Base-by-base conservation (phyloP, 1,284 basidiomycete species). In the Sporisorium sorghi region DNA sequence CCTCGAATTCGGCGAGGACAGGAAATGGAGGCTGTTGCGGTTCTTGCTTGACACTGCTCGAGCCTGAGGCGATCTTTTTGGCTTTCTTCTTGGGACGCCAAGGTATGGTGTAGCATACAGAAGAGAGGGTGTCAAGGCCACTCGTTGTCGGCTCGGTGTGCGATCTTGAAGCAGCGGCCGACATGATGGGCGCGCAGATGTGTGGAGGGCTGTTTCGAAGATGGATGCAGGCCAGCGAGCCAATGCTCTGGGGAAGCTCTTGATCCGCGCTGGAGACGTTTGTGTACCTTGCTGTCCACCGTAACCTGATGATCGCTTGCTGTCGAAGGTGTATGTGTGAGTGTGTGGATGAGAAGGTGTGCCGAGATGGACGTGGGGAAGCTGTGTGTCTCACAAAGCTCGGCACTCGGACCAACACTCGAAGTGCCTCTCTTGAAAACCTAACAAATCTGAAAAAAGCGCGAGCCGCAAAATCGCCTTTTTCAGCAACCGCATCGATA, bases 331-430 rank as follows among this genome's bases (percentile, higher is more conserved):
- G 1, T 30, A 30, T 30, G 28, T 30, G n/a, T n/a, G 23, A 15
- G 43, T 44, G 17, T 42, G 21, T 11, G 11, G 52, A 51, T 42
- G 57, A 58, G 63, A 55, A 66, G 17, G 53, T 56, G 33, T 28
- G 33, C n/a, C n/a, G n/a, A n/a, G n/a, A n/a, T n/a, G n/a, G n/a
- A n/a, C n/a, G n/a, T n/a, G n/a, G n/a, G n/a, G n/a, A n/a, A n/a
- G 28, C 21, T 24, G 30, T 54, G 21, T 33, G 37, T 47, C 39
- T 15, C 40, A 17, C 12, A n/a, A 33, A 46, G 56, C 28, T 64
- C 60, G 67, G 67, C 67, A 60, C 67, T 70, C 67, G 61, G 67
- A 70, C 67, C 67, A 70, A 70, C 67, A 70, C 60, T 21, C n/a
- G n/a, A n/a, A n/a, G n/a, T 26, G 17, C 37, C 3, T 7, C n/a